Evolutionary conservation across 495 filamentous ascomycete genomes (phyloP), one percentile per base, ranked within the genome.

Genomic region (Sporormia fimetaria): DNA sequence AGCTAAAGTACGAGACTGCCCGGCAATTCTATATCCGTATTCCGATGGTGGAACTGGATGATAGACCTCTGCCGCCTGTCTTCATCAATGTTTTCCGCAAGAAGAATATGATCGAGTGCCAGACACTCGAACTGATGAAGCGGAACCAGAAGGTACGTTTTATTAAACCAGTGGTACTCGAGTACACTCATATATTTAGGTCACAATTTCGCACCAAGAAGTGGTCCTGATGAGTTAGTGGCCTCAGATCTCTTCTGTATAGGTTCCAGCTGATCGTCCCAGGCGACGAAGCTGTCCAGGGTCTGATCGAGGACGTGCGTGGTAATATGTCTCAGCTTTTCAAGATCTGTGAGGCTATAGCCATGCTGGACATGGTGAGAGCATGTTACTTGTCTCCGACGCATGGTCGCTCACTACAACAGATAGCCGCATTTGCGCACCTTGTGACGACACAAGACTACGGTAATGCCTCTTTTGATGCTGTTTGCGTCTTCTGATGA

Each of bases 331-430:
- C 78, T 0, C 59, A 63, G 2, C 64, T 95, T 0, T 92, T 87
- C 60, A 75, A 73, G 40, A 69, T 85, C 37, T 86, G 83, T 49
- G 87, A 95, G 52, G 78, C 75, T 14, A 78, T 95, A 44, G 84
- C 83, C n/a, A 73, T 85, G 59, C 68, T 98, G 4, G 90, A 98
- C 56, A 92, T 96, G 83, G 64, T 92, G 42, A 18, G 52, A 34
- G 20, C 6, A 24, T 15, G 7, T 6, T 27, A 9, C 34, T n/a
- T 20, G 15, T 52, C 21, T 25, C n/a, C 8, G 24, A 12, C 30
- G 20, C 18, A 31, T 21, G 23, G 20, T 42, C 35, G 38, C 12
- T 56, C 29, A 44, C 32, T 30, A 25, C 40, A 16, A 51, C 30
- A 60, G 51, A 18, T 69, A n/a, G 65, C 75, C 18, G 71, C 82